Conservation (phyloP, 768 basidiomycete species). For the Pleurotus pulmonarius region DNA sequence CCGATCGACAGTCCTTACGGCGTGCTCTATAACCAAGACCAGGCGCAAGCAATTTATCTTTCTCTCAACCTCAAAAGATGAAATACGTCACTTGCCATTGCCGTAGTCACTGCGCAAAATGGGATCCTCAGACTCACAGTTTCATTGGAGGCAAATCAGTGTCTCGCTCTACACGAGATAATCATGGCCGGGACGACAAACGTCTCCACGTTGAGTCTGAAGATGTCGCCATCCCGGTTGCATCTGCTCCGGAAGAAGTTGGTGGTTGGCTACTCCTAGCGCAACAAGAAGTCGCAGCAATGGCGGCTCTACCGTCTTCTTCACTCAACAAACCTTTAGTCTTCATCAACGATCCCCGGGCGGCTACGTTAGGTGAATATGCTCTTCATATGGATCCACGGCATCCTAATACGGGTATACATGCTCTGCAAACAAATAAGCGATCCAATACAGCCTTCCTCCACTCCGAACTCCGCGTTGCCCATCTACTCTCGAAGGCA, state of each 20-base stretch:
- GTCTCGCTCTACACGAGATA: slow-evolving; percentile 12
- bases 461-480: slow-evolving; percentile 4
- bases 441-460: slow-evolving; percentile 8
- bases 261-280: not conserved
- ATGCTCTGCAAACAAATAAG: not conserved
- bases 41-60: too few relatives aligned
- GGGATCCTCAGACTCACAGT: not conserved
- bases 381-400: not conserved
- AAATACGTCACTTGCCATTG: not conserved
- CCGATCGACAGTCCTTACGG: too few relatives aligned
- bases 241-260: not conserved
- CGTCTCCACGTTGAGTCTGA: not conserved
- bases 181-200: slow-evolving; percentile 16
- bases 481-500: slow-evolving; percentile 1
- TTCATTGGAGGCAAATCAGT: slow-evolving; percentile 11
- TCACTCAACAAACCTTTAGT: slow-evolving; percentile 6
- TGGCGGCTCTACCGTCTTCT: slow-evolving; percentile 6
- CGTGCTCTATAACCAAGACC: too few relatives aligned
- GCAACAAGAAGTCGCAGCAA: slow-evolving; percentile 7
- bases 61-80: too few relatives aligned
- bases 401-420: slow-evolving; percentile 7
- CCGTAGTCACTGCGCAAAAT: not conserved
- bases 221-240: not conserved
- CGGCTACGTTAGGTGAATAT: slow-evolving; percentile 4
- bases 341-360: slow-evolving; percentile 12